Conservation (phyloP, 139 green algal genomes). For the Closterium sp. region DNA sequence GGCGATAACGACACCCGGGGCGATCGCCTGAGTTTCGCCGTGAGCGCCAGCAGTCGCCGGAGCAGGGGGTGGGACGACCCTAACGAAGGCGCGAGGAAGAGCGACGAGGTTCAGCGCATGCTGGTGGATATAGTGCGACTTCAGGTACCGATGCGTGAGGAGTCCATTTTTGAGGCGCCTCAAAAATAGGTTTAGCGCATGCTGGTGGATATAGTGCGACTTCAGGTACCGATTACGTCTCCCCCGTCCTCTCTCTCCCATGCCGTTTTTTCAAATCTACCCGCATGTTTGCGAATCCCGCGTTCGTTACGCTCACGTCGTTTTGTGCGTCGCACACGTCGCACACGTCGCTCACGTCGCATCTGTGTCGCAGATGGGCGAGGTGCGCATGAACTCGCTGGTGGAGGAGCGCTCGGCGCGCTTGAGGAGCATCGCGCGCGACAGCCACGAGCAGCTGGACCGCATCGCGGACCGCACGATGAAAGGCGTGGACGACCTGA, state of each 20-base stretch:
- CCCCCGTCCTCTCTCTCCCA: no score
- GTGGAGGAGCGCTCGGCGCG: constrained; percentile 11
- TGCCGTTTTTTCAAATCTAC: no score
- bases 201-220: background rate
- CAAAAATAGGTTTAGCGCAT: background rate
- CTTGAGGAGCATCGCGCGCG: background rate
- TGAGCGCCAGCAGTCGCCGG: background rate
- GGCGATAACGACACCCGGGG: background rate
- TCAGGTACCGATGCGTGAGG: background rate
- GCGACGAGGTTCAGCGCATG: background rate
- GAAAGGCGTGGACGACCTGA: constrained; percentile 1
- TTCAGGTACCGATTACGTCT: background rate
- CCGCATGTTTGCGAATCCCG: no score
- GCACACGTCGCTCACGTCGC: background rate
- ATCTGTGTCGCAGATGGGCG: background rate
- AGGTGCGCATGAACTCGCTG: background rate
- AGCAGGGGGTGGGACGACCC: background rate
- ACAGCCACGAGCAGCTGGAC: background rate
- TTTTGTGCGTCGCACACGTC: no score
- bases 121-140: constrained; percentile 4
- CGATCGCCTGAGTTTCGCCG: background rate
- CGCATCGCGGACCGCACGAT: background rate
- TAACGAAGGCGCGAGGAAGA: background rate
- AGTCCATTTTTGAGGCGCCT: no score
- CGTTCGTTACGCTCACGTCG: no score